Evolutionary conservation across 2,329 filamentous ascomycete genomes (phyloP), one percentile per base, ranked within the genome.

Genomic region (Aspergillus sp.): DNA sequence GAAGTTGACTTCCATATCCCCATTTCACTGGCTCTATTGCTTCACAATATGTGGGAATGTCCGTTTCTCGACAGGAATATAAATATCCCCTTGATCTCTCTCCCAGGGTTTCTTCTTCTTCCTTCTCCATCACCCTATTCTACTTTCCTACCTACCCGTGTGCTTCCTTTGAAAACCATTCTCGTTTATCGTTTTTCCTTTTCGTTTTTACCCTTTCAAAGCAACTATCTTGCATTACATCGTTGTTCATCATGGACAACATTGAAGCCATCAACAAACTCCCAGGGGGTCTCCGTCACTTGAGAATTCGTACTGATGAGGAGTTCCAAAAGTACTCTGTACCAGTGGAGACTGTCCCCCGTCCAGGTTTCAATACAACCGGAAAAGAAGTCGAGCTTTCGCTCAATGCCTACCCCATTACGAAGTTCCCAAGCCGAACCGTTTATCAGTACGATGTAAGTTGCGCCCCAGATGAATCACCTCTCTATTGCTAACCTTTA

Each of bases 361-460:
- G 87, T 2, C 84, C 84, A 0, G 81, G 78, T 0, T 86, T 84
- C 72, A 90, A 88, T 62, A 83, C 76, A 0, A 78, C 80, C 7
- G 88, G 88, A 1, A 84, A 83, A 62, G 71, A 79, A 0, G 81
- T 87, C 19, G 70, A 75, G 0, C 67, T 91, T 1, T 75, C 81
- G 2, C 77, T 96, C 39, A 98, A 98, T 72, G 87, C 91, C 10
- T 96, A 88, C 75, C 83, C 87, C 0, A 88, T 97, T 57, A 76
- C 73, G 0, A 76, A 80, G 8, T 86, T 88, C 58, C 87, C 87
- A 0, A 81, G 75, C 2, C 83, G 81, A 11, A 84, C 85, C 0
- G 85, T 97, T 21, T 88, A 88, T 63, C 93, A 97, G 71, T 98
- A 94, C 68, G 92, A 96, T 78, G 90, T 93, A 78, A 83, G 89